These are phyloP conservation scores for Candida sp. DNA, from an alignment of 1,139 yeast genomes.

Conservation along the genomic window DNA sequence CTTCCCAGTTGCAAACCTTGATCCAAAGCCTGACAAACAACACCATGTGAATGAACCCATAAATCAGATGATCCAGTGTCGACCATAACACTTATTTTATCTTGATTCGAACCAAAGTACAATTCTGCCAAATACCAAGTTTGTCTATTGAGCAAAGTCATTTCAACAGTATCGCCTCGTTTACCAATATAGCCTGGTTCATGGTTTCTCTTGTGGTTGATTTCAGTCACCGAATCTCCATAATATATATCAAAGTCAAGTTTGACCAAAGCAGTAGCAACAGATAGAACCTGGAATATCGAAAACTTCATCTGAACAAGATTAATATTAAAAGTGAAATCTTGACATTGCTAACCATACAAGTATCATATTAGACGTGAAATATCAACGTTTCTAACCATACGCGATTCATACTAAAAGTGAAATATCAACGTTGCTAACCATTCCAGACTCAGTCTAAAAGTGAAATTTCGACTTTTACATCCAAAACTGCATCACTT, in stretches of 20 bases:
- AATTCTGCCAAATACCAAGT: conserved; percentile 25
- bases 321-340: too few relatives aligned
- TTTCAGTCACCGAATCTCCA: conserved; percentile 17
- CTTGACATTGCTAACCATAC: too few relatives aligned
- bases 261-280: conserved; percentile 7
- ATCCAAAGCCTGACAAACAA: not conserved
- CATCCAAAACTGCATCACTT: too few relatives aligned
- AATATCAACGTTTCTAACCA: too few relatives aligned
- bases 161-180: not conserved
- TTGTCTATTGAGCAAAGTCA: not conserved
- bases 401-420: too few relatives aligned
- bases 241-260: conserved; percentile 25
- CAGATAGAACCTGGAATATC: not conserved
- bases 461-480: too few relatives aligned
- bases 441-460: too few relatives aligned
- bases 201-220: conserved; percentile 10
- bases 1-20: not conserved
- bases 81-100: conserved; percentile 22
- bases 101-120: conserved; percentile 28
- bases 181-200: conserved; percentile 12
- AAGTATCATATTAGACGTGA: too few relatives aligned
- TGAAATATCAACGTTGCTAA: too few relatives aligned
- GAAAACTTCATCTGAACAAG: not conserved
- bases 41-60: conserved; percentile 23
- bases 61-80: conserved; percentile 46